Evolutionary conservation across 129 eudicot genomes (phyloP), one percentile per base, ranked within the genome.

Genomic region (Centrapalus pauciflorus): DNA sequence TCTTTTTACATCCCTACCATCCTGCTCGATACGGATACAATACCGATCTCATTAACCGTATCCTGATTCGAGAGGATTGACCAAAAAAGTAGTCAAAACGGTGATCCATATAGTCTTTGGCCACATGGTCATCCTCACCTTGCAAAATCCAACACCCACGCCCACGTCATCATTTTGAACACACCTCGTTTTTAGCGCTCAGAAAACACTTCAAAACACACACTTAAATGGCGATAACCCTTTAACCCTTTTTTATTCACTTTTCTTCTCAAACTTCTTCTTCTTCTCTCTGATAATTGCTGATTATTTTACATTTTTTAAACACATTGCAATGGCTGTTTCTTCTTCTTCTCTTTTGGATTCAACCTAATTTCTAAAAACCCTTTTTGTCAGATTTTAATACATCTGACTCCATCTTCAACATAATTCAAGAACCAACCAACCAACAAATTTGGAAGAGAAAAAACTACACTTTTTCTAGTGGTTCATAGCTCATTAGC

Each of bases 281-380:
- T n/a, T n/a, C 4, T 4, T 32, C 8, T 17, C 24, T 48, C 54
- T 5, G 25, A 11, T 48, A 48, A 48, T 48, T 48, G n/a, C n/a
- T n/a, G n/a, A n/a, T n/a, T n/a, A n/a, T n/a, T n/a, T n/a, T n/a
- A 23, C 55, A 69, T 69, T 29, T 11, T 0, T 55, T 37, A 13
- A 1, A 67, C 57, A 64, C 81, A 70, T 45, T 61, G 61, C 77
- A 56, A 62, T 76, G 70, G 14, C 63, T 49, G 59, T 61, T 61
- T 70, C 77, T 70, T 73, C 73, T 64, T 33, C 81, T 77, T 64
- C 81, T 71, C 63, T 71, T 77, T 71, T 77, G 77, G 81, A 77
- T 70, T 72, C 77, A 77, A 55, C 41, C 73, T 66, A 32, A 65
- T 64, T 37, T 24, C n/a, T 71, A 46, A 43, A 55, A 74, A 14